Evolutionary conservation across 768 basidiomycete genomes (phyloP), one percentile per base, ranked within the genome.

Genomic region (Boletus reticuloceps): DNA sequence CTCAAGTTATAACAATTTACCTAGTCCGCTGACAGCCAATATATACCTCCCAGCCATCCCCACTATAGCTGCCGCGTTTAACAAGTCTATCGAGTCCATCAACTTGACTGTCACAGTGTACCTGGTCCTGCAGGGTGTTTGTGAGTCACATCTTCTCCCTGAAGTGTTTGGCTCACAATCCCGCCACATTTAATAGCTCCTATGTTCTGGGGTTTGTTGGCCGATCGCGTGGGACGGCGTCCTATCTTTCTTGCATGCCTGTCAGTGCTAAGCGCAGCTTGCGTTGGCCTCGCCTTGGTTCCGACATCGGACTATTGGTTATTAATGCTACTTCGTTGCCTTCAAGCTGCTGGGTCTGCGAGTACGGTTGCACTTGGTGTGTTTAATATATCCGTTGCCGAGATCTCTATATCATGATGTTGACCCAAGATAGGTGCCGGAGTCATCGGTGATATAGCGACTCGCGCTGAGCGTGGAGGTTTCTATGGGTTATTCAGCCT

Each of bases 11-110:
- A 13, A 46, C 40, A 5, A 17, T 40, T 37, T 22, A 32, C 22
- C 45, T 42, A 87, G 85, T 62, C 87, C 88, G 0, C 71, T 91
- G 12, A 88, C 89, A 2, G 79, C 88, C 4, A 90, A 84, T 53
- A 86, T 91, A 53, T 92, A 91, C 65, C 82, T 90, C 45, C 89
- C 90, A 7, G 89, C 85, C 13, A 86, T 94, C 39, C 91, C 91
- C 1, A 76, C 80, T 0, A 71, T 94, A 22, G 77, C 85, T 1
- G 57, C 56, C 3, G 79, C 73, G 6, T 84, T 94, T 64, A 66
- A 84, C 61, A 82, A 83, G 53, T 82, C 85, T 0, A 78, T 78
- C 10, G 88, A 90, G 61, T 74, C 84, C 11, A 91, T 93, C 39
- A 92, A 91, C 65, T 67, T 94, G 40, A 89, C 90, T 9, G 86